These are phyloP conservation scores for Acorus gramineus DNA, from an alignment of 106 monocot genomes.

Conservation along the genomic window DNA sequence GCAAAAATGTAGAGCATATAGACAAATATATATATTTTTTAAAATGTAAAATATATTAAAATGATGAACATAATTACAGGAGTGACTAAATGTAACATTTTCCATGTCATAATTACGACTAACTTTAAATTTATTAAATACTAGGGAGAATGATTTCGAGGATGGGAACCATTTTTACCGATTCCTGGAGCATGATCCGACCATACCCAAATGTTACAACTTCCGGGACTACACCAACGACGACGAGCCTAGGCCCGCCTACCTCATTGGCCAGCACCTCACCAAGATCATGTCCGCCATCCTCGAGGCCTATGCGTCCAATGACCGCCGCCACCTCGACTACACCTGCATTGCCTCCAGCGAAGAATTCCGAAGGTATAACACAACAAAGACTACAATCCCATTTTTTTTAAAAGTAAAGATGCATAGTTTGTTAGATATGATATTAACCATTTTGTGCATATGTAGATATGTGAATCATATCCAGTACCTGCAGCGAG, in stretches of 20 bases:
- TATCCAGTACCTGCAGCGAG: slow-evolving; percentile 66
- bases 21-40: too few species aligned
- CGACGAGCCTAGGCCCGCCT: slow-evolving; percentile 57
- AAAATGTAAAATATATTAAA: too few species aligned
- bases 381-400: neutral
- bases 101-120: too few species aligned
- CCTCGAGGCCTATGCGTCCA: slow-evolving; percentile 79
- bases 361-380: slow-evolving; percentile 87
- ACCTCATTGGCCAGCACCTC: slow-evolving; percentile 38
- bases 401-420: neutral
- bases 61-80: too few species aligned
- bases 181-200: slow-evolving; percentile 83
- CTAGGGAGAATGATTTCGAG: slow-evolving; percentile 68
- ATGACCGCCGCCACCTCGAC: slow-evolving; percentile 52
- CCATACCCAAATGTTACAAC: slow-evolving; percentile 69
- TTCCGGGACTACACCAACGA: slow-evolving; percentile 67
- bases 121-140: too few species aligned
- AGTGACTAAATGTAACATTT: too few species aligned
- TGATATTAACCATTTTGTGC: neutral
- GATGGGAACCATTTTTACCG: slow-evolving; percentile 65
- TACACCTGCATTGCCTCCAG: slow-evolving; percentile 59
- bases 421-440: neutral
- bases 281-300: slow-evolving; percentile 78
- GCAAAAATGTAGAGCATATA: too few species aligned
- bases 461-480: slow-evolving; percentile 54